Percentiles rank a stretch among this genome's conserved stretches.
Conservation (phyloP, 768 basidiomycete species). For the Fomitopsis serialis region DNA sequence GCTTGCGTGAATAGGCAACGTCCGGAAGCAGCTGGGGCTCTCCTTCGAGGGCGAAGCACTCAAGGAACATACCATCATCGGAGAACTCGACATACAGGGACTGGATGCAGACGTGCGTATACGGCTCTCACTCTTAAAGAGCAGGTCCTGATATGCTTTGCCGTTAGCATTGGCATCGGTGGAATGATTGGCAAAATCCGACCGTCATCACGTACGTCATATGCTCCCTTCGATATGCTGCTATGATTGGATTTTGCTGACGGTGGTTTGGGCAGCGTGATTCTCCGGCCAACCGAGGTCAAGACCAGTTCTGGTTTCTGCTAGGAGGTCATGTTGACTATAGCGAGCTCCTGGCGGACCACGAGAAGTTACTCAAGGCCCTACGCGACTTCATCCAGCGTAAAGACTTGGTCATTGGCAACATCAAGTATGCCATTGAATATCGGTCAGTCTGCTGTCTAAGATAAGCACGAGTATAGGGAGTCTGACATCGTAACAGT, state of each 20-base stretch:
- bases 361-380: background rate
- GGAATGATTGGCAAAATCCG: background rate
- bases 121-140: background rate
- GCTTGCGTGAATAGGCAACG: background rate
- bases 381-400: background rate
- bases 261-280: background rate
- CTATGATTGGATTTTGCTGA: no score
- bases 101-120: slow-evolving; percentile 24
- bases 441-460: slow-evolving; percentile 2
- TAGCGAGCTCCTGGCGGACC: background rate
- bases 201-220: background rate
- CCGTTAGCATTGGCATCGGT: background rate
- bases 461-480: no score
- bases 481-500: slow-evolving; percentile 19
- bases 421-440: background rate
- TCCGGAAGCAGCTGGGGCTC: background rate
- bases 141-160: background rate
- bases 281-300: background rate
- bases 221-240: background rate
- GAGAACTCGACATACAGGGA: slow-evolving; percentile 33
- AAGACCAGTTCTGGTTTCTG: background rate
- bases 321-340: background rate
- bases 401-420: background rate
- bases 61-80: slow-evolving; percentile 22
- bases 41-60: slow-evolving; percentile 24